Conservation (phyloP, 352 stramenopile species). For the Globisporangium solare region DNA sequence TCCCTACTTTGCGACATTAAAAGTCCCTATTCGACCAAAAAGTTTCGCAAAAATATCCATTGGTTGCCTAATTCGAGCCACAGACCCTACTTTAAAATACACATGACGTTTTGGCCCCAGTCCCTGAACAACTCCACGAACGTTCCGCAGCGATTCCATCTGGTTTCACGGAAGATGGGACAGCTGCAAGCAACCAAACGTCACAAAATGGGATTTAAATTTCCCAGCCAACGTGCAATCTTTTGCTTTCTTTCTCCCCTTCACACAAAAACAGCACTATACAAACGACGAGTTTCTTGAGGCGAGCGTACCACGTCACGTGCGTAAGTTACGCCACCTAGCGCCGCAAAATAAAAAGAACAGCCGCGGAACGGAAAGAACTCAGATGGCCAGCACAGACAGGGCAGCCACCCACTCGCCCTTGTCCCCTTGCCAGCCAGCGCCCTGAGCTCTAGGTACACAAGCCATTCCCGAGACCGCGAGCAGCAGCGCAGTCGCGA, state of each 20-base stretch:
- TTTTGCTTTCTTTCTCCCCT: too few relatives aligned
- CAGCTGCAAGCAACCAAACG: background rate
- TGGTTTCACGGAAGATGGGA: conserved; percentile 1
- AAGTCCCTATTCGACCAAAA: too few relatives aligned
- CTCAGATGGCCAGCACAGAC: background rate
- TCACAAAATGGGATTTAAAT: background rate
- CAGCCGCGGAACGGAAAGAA: background rate
- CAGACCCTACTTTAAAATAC: background rate
- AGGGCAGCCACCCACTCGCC: background rate
- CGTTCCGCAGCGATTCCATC: conserved; percentile 5
- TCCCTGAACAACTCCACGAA: background rate
- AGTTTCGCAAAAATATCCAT: too few relatives aligned
- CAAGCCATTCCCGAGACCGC: conserved; percentile 6
- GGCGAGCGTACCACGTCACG: too few relatives aligned
- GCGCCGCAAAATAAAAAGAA: conserved; percentile 1
- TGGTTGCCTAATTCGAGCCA: too few relatives aligned
- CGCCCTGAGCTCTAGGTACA: background rate
- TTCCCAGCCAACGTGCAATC: too few relatives aligned
- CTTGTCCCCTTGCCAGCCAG: background rate
- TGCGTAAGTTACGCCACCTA: background rate
- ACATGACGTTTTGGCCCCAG: background rate
- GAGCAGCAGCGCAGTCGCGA: conserved; percentile 2
- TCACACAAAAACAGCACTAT: background rate
- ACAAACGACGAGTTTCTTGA: background rate
- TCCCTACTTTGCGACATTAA: too few relatives aligned